Evolutionary conservation across 805 yeast genomes (phyloP), one percentile per base, ranked within the genome.

Genomic region (Jamesozyma jinghongensis): DNA sequence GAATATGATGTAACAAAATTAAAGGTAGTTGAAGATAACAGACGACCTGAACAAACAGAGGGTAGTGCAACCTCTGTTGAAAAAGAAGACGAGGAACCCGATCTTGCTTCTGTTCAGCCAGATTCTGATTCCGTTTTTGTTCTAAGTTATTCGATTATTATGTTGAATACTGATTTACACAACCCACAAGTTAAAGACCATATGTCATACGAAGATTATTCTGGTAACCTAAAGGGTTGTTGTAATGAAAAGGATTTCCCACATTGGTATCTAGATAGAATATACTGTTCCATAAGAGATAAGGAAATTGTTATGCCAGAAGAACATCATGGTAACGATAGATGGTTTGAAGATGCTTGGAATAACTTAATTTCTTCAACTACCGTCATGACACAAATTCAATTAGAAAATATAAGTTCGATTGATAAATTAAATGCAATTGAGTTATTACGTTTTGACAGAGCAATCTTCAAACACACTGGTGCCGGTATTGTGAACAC

Each of bases 241-340:
- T 79, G 80, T 55, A 80, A 79, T 48, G 75, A 75, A 17, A 71
- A 73, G 29, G 92, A 88, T 61, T 88, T 84, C 65, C 90, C 94
- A 3, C 71, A 71, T 19, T 87, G 95, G 84, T 90, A 86, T 55
- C 67, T 90, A 46, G 78, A 80, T 44, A 82, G 75, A 47, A 86
- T 90, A 19, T 92, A 84, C 61, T 66, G 73, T 19, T 82, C 94
- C 1, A 88, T 92, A 41, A 73, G 77, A 45, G 85, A 81, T 41
- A 75, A 82, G 39, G 99, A 92, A 61, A 92, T 92, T 47, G 85
- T 92, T 37, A 85, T 94, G 88, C 97, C 98, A 0, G 97, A 92
- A 54, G 98, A 92, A 54, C 97, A 90, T 52, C 94, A 86, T 57
- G 92, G 90, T 13, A 85, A 87, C 10, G 84, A 86, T 17, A 86